Evolutionary conservation across 805 yeast species (phyloP), one percentile per base, ranked within the genome.

Genomic region (Priceomyces castillae): DNA sequence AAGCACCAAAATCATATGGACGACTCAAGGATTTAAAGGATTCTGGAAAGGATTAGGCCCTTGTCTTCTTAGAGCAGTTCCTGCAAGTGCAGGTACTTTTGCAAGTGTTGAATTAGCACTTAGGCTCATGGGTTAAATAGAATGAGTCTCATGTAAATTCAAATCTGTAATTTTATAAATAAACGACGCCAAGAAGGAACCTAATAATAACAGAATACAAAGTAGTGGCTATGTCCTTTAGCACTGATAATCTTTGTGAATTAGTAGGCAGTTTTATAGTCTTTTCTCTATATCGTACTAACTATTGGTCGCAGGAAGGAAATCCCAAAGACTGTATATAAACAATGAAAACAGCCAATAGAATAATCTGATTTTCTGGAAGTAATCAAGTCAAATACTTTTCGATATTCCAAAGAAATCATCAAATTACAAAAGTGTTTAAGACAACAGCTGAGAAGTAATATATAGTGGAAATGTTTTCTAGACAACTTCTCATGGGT

Each of bases 61-160:
- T 0, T 77, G 84, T 17, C 64, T 80, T 34, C 46, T 78, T 3
- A 69, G 86, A 53, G 86, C 86, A 0, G 71, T 78, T 33, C 86
- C 86, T 3, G 78, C 84, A 51, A 74, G 81, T 56, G 86, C 90
- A 1, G 86, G 86, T 12, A 84, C 92, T 0, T 84, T 84, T 69
- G 86, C 90, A 2, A 78, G 84, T 11, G 90, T 84, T 2, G 92
- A 84, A 55, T 65, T 79, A 43, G 82, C 88, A 0, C 60, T 84
- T 46, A 63, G 92, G 40, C 31, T 76, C 11, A 59, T 81, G 66
- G 80, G 78, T 4, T 81, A 55, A 37, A 18, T 22, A 7, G 25
- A 9, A 9, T 7, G 25, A 7, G 25, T n/a, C n/a, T n/a, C n/a
- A n/a, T n/a, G n/a, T n/a, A n/a, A n/a, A n/a, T n/a, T n/a, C n/a